These are phyloP conservation scores for Amanita brunnescens DNA, from an alignment of 768 basidiomycete species.

Conservation along the genomic window DNA sequence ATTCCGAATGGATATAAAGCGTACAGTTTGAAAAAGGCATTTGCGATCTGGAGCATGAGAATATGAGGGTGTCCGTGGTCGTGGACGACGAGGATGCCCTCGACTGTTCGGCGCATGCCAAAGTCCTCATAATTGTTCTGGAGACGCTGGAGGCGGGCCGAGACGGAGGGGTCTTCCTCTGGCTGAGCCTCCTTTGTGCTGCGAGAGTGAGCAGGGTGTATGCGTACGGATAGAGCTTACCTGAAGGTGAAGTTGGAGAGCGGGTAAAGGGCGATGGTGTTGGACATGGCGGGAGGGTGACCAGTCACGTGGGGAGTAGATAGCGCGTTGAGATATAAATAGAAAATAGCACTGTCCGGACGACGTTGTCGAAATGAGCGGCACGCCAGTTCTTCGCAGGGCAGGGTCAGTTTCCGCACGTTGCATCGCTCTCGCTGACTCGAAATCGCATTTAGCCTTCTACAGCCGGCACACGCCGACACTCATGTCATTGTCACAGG, in stretches of 20 bases:
- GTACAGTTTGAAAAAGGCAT: conserved; percentile 97
- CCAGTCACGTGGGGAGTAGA: not conserved
- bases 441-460: conserved; percentile 32
- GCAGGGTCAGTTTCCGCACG: not conserved
- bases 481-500: conserved; percentile 17
- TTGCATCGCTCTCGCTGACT: too few relatives aligned
- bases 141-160: conserved; percentile 86
- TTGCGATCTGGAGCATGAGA: conserved; percentile 96
- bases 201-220: conserved; percentile 10
- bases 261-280: conserved; percentile 58
- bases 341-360: not conserved
- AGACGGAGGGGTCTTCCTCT: conserved; percentile 95
- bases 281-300: conserved; percentile 28
- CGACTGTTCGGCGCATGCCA: conserved; percentile 94
- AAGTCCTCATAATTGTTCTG: conserved; percentile 96
- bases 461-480: conserved; percentile 23
- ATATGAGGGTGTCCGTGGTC: conserved; percentile 98
- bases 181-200: conserved; percentile 93
- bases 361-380: not conserved
- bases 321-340: not conserved
- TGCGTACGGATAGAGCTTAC: conserved; percentile 26
- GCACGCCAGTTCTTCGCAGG: not conserved
- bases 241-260: conserved; percentile 91
- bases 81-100: conserved; percentile 84
- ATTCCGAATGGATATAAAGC: conserved; percentile 20